Base-by-base conservation (phyloP, 2,329 filamentous ascomycete species). In the Cadophora gregata region DNA sequence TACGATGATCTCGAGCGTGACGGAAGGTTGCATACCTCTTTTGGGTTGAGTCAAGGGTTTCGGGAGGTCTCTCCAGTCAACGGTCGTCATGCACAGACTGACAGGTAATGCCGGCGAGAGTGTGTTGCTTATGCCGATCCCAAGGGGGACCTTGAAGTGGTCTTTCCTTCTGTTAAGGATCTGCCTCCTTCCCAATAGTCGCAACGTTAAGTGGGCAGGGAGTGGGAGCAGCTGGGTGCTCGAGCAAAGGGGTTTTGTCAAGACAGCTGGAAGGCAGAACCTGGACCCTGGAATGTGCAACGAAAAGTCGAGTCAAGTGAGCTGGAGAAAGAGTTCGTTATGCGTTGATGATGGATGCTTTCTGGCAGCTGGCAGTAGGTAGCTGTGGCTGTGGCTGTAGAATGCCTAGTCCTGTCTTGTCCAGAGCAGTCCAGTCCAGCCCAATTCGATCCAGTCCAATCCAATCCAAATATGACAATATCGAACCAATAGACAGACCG, bases 11-110 rank as follows among this genome's bases (percentile, higher is more conserved):
- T 60, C 50, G 62, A 64, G 64, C 48, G 69, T 66, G 36, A 55
- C 67, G 66, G 69, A 62, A 69, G 66, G 69, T 58, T 72, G 69
- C 72, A 71, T 74, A 72, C 70, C 71, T 56, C 71, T 66, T 67
- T 71, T 64, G 69, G 69, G 53, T 65, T 27, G 53, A 59, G 50
- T 71, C 62, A 59, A 67, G 65, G 69, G 71, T 72, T 72, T 72
- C 70, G 72, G 71, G 69, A 69, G 55, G 61, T 58, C 58, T 67
- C 67, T 65, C 63, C 69, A 69, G 63, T 70, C 64, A 65, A 50
- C 60, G 59, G 64, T 62, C 61, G 63, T 71, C 65, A 74, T 72
- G 71, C 70, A 71, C 50, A 61, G 42, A 55, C 50, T 61, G 63
- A 60, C 48, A 42, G 51, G 69, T 64, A 67, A 69, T 71, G 70